Base-by-base conservation (phyloP, 306 rosid genomes). In the Quercus agrifolia region DNA sequence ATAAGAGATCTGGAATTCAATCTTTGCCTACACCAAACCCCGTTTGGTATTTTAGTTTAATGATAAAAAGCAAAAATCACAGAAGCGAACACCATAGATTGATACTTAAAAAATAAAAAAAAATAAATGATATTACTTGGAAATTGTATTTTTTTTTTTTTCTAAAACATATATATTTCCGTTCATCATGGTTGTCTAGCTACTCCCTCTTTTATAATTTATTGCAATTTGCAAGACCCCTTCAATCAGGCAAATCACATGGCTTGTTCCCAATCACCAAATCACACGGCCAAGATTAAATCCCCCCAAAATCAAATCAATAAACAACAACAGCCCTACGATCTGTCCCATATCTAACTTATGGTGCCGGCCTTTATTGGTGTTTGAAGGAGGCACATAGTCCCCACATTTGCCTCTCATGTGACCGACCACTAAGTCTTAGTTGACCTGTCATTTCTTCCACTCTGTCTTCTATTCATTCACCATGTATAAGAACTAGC, bases 401-500 rank as follows among this genome's bases (percentile, higher is more conserved):
- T 75, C 97, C 97, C 97, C 81, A 83, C 93, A 35, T 68, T 82
- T 94, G 98, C 87, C 89, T 84, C 91, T 94, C 97, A 81, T 91
- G 89, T 92, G 88, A 87, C 97, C 92, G 90, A 92, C 99, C 92
- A 85, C 33, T 80, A 71, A 78, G 54, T 81, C 84, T 67, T 78
- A 54, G 74, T 88, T 88, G 87, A 91, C 92, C 97, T 94, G 97
- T 89, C 96, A 70, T 82, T 86, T 91, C 84, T 82, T 89, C 89
- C 89, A 85, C 86, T 33, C 71, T 77, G 75, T 87, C 86, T 74
- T 79, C 46, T 62, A 38, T 7, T 70, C 54, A 56, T 73, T 74
- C 62, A 71, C 72, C 56, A 75, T 70, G 13, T 67, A 71, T 76
- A 83, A 54, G 75, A 66, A 59, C 78, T 28, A 78, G 27, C 57